Base-by-base conservation (phyloP, 306 rosid species). In the Citrullus amarus region DNA sequence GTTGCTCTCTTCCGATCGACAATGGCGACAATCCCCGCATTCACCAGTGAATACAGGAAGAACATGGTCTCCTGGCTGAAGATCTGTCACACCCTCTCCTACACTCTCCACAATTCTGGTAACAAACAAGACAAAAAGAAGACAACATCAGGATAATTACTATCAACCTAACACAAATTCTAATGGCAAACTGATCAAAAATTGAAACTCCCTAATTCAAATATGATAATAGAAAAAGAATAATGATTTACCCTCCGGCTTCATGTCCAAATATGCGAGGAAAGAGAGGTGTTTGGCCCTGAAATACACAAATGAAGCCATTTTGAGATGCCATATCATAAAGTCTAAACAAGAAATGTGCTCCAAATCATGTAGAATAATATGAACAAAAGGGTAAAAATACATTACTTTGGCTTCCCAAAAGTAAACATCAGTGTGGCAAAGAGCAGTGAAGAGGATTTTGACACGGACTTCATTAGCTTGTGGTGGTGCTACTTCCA, bases 221-320 rank as follows among this genome's bases (percentile, higher is more conserved):
- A 25, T 25, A 48, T 48, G 54, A 48, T 13, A 48, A 25, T 13
- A 6, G 11, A 55, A 17, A 16, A 6, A 63, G 44, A 63, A 63
- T 17, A 20, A 39, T 6, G 2, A 79, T 84, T 62, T 87, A 91
- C 97, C 97, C 97, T 84, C 96, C 93, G 63, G 96, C 97, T 82
- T 93, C 98, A 81, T 93, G 98, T 79, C 98, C 98, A 66, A 88
- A 90, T 54, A 93, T 92, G 79, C 97, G 97, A 85, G 98, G 97
- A 77, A 93, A 93, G 60, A 93, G 7, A 11, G 97, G 97, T 20
- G 90, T 80, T 71, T 91, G 94, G 58, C 97, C 97, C 96, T 93
- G 90, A 83, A 58, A 72, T 44, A 44, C 13, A 44, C 50, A 44
- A 44, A 44, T 9, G 12, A 44, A 9, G 50, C 50, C 50, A 44